A percentile compares a stretch with the other conserved stretches of the same genome.
These are phyloP conservation scores for Agastache rugosa DNA, from an alignment of 257 asterid genomes.

Conservation along the genomic window DNA sequence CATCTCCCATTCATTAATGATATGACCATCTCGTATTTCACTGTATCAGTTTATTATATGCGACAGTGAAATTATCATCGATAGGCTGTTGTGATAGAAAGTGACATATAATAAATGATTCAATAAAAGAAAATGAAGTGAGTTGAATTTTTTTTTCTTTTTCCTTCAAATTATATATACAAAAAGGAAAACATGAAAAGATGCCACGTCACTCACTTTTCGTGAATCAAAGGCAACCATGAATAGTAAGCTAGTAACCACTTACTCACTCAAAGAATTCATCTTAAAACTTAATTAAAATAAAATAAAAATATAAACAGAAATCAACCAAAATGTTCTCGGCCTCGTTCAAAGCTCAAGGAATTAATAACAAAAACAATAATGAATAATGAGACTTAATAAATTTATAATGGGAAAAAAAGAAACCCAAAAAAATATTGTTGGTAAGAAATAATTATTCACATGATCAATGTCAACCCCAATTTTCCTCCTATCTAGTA, in stretches of 20 bases:
- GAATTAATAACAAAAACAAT: conserved; percentile 33
- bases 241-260: conserved; percentile 71
- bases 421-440: conserved; percentile 1
- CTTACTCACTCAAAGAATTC: conserved; percentile 62
- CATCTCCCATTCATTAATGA: neutral
- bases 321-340: conserved; percentile 30
- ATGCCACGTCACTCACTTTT: conserved; percentile 65
- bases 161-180: neutral
- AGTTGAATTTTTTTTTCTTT: neutral
- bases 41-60: neutral
- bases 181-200: conserved; percentile 20
- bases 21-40: neutral
- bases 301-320: neutral
- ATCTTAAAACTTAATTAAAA: conserved; percentile 33
- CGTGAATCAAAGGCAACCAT: conserved; percentile 76
- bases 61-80: too few species aligned
- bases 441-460: conserved; percentile 39
- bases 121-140: neutral
- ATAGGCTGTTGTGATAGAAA: too few species aligned
- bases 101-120: neutral
- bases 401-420: conserved; percentile 15
- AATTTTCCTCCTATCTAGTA: conserved; percentile 41
- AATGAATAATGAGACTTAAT: conserved; percentile 36
- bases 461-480: conserved; percentile 53
- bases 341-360: conserved; percentile 31